Evolutionary conservation across 2,329 filamentous ascomycete genomes (phyloP).

Genomic region (Fusarium secorum): DNA sequence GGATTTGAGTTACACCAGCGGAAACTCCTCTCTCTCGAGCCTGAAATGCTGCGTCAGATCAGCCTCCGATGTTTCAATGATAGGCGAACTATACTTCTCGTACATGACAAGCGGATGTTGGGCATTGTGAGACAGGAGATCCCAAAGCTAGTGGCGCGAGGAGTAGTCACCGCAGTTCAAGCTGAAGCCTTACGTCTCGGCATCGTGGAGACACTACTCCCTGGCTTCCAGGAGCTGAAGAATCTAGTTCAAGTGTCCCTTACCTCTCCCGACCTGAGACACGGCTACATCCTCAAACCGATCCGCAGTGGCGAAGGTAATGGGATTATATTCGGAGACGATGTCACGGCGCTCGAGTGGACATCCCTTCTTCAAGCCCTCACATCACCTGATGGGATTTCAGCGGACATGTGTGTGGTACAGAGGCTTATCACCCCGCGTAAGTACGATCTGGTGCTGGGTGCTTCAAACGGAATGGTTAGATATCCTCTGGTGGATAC

Average conservation of each 20-base stretch:
- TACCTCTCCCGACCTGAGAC: conserved; percentile 19
- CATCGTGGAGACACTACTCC: conserved; percentile 47
- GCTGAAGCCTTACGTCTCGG: conserved; percentile 39
- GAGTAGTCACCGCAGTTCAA: conserved; percentile 42
- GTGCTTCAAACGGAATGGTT: conserved; percentile 33
- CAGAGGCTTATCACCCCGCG: conserved; percentile 45
- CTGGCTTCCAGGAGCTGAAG: conserved; percentile 41
- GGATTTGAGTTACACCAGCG: conserved; percentile 51
- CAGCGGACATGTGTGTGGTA: conserved; percentile 38
- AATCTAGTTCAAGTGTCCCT: conserved; percentile 27
- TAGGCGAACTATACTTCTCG: conserved; percentile 50
- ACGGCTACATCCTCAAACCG: conserved; percentile 49
- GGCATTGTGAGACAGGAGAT: conserved; percentile 50
- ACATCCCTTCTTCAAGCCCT: conserved; percentile 31
- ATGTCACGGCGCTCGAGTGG: conserved; percentile 45
- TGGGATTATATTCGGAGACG: conserved; percentile 52
- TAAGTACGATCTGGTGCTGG: conserved; percentile 46
- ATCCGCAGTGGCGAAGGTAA: conserved; percentile 50
- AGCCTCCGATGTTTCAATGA: conserved; percentile 52
- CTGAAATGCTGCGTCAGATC: conserved; percentile 47
- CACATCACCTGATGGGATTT: background rate
- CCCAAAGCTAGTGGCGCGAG: conserved; percentile 32
- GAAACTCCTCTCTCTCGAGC: conserved; percentile 45
- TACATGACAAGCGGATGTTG: conserved; percentile 55
- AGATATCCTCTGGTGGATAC: conserved; percentile 47